Base-by-base conservation (phyloP, 2,329 filamentous ascomycete species). In the Penicillium capsulatum region DNA sequence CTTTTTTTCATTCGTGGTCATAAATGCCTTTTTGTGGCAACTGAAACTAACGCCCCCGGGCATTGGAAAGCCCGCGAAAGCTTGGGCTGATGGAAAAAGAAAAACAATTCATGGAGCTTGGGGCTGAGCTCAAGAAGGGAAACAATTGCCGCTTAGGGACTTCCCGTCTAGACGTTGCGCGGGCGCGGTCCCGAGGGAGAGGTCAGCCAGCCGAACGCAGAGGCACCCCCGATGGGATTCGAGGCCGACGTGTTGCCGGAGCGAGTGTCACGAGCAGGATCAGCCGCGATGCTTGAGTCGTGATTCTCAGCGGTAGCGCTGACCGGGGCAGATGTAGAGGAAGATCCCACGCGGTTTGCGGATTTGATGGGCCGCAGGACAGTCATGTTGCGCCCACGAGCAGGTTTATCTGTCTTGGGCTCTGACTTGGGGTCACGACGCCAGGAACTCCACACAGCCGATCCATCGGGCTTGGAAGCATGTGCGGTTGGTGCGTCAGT, bases 121-220 rank as follows among this genome's bases (percentile, higher is more conserved):
- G n/a, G n/a, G n/a, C n/a, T n/a, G n/a, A n/a, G n/a, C n/a, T n/a
- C n/a, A n/a, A n/a, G n/a, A n/a, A 27, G 30, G 19, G 3, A 8
- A 17, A 22, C 19, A 22, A 22, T 5, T 5, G 19, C 19, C 19
- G 9, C 19, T 5, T 9, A 5, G 9, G 19, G 5, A 5, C 9
- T 9, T 22, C 9, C 9, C 19, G 9, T 22, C 19, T 22, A 22
- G 19, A 5, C 19, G 19, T 31, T 11, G 38, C 17, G 19, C 11
- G 14, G n/a, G 7, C 9, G 19, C 5, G 19, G 19, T 22, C 19
- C 19, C 11, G 62, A 55, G 9, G 54, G 52, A 14, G 64, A 52
- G 48, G 85, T 91, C 72, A 96, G 83, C 90, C 90, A 97, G 9
- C 86, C 83, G 69, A 97, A 97, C 2, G 91, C 91, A 42, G 87